These are phyloP conservation scores for Geotrichum klebahnii DNA, from an alignment of 1,139 yeast genomes.

Conservation along the genomic window DNA sequence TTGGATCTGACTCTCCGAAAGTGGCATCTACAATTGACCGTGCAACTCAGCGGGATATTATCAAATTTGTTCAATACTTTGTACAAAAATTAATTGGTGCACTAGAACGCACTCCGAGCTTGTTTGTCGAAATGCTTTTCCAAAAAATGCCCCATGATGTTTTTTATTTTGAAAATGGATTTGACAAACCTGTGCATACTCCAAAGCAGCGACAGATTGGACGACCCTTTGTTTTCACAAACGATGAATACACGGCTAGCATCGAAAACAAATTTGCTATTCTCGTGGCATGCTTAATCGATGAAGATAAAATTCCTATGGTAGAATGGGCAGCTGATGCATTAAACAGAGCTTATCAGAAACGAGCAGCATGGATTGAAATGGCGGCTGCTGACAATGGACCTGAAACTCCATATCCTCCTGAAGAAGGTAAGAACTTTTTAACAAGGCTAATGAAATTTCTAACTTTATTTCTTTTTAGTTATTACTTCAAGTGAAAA, in stretches of 20 bases:
- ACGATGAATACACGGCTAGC: slow-evolving; percentile 28
- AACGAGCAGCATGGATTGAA: slow-evolving; percentile 26
- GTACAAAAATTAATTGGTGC: slow-evolving; percentile 58
- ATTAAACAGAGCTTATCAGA: slow-evolving; percentile 35
- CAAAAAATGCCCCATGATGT: slow-evolving; percentile 52
- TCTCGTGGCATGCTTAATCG: slow-evolving; percentile 49
- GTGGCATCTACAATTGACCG: slow-evolving; percentile 4
- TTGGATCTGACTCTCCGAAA: slow-evolving; percentile 25
- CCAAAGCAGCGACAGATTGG: neutral
- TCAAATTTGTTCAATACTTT: slow-evolving; percentile 59
- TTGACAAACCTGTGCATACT: slow-evolving; percentile 43
- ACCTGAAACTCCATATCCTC: slow-evolving; percentile 5
- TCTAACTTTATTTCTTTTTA: slow-evolving; percentile 7
- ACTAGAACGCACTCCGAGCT: slow-evolving; percentile 50
- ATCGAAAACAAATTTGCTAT: slow-evolving; percentile 38
- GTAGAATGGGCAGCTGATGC: slow-evolving; percentile 47
- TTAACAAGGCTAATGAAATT: neutral
- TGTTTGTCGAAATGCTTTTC: slow-evolving; percentile 62
- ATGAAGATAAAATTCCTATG: slow-evolving; percentile 44
- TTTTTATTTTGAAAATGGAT: slow-evolving; percentile 49
- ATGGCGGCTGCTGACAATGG: slow-evolving; percentile 6
- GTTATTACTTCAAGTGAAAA: slow-evolving; percentile 16
- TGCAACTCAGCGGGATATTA: slow-evolving; percentile 9
- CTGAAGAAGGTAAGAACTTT: slow-evolving; percentile 17
- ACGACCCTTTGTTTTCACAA: slow-evolving; percentile 16